Base-by-base conservation (phyloP, 306 rosid genomes). In the Sphenostylis stenocarpa region DNA sequence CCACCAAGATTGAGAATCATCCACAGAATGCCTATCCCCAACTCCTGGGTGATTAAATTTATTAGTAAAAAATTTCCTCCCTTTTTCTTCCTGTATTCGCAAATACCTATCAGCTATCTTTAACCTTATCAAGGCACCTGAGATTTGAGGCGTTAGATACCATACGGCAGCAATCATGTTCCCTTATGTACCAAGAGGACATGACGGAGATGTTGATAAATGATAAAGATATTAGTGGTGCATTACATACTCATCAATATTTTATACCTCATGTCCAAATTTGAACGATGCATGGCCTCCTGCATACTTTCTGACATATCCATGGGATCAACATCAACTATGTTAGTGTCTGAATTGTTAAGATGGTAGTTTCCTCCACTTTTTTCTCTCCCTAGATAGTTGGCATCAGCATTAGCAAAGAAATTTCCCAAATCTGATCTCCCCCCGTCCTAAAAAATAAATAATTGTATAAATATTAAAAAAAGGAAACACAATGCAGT, bases 211-310 rank as follows among this genome's bases (percentile, higher is more conserved):
- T 4, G 51, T 67, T 39, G 64, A 76, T 56, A 47, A 20, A 43
- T 33, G 43, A 13, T 43, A 78, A 43, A 70, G 43, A 70, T 77
- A 23, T 15, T 9, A 55, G 64, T 16, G 75, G 68, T 77, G 43
- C 72, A 85, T 85, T 77, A 78, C 70, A 70, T 69, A 79, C 74
- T 77, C 85, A 83, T 79, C 76, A 62, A 71, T 81, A 96, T 94
- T 83, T 68, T 63, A 76, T 86, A 96, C 99, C 99, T 91, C 96
- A 90, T 86, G 64, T 96, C 99, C 85, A 96, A 80, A 84, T 89
- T 96, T 6, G 98, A 96, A 67, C 98, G 98, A 76, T 92, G 98
- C 99, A 96, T 87, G 67, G 99, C 99, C 85, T 96, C 99, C 90
- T 96, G 99, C 97, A 96, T 91, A 78, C 98, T 87, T 64, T 96